Evolutionary conservation across 768 basidiomycete genomes (phyloP).

Genomic region (Phylloporus arenicola): DNA sequence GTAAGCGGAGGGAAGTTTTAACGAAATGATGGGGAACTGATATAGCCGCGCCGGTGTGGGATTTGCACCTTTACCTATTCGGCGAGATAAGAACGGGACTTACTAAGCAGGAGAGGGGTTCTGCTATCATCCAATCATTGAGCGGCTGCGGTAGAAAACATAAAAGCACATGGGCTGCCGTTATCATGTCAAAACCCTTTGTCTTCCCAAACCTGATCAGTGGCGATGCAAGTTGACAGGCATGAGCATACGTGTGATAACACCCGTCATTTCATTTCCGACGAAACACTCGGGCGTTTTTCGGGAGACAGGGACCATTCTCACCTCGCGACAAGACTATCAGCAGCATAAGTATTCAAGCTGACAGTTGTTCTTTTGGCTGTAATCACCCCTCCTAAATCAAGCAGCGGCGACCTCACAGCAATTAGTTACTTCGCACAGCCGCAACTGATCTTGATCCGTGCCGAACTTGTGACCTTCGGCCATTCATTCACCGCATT

Average conservation of each 20-base stretch:
- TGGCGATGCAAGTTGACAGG: constrained; percentile 8
- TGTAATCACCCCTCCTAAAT: no score
- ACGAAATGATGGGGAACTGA: constrained; percentile 1
- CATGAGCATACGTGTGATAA: constrained; percentile 11
- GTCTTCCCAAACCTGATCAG: background rate
- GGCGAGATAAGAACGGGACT: constrained; percentile 18
- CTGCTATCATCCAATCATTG: constrained; percentile 22
- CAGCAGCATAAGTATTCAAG: no score
- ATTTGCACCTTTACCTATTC: constrained; percentile 12
- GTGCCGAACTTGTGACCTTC: background rate
- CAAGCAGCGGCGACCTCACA: background rate
- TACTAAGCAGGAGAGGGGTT: constrained; percentile 18
- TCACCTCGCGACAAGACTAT: background rate
- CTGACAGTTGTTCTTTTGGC: no score
- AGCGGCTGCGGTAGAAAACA: background rate
- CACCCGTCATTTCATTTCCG: background rate
- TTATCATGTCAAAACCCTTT: constrained; percentile 15
- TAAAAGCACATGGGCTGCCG: background rate
- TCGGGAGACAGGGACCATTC: background rate
- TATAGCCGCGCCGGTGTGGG: constrained; percentile 22
- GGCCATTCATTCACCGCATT: background rate
- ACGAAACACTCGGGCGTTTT: background rate
- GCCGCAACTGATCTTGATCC: background rate
- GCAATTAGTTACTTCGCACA: background rate
- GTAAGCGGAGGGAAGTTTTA: background rate